Evolutionary conservation across 1,284 basidiomycete species (phyloP), one percentile per base, ranked within the genome.

Genomic region (Mycena sp.): DNA sequence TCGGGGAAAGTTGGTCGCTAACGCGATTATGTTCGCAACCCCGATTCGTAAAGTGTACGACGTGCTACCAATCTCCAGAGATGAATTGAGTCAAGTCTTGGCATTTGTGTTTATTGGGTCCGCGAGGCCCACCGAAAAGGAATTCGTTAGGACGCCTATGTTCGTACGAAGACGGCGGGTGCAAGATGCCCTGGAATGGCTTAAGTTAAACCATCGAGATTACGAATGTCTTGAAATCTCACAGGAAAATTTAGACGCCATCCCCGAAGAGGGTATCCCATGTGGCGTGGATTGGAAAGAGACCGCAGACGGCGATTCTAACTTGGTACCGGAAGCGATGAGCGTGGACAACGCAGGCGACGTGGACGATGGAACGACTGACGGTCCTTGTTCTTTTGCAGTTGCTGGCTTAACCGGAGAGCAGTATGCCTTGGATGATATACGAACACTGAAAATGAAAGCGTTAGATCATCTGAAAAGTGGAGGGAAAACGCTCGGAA

Each of bases 21-120:
- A 44, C 41, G 41, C 41, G 13, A 44, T 44, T 44, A 48, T 81
- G 65, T 86, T 85, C 67, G 13, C 25, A 5, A 30, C 59, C 16
- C 54, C 38, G 37, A 80, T 84, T 67, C 34, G 84, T 1, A 65
- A 76, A 20, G 82, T 85, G 16, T 81, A 79, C 10, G 39, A 77
- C 9, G 72, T 79, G 3, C 81, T 83, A 69, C 54, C 85, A 9
- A 77, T 65, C 55, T 44, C 41, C 6, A 44, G 13, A 13, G 13
- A 44, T 16, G 41, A 44, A 44, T 16, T 44, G 10, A 44, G 59
- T 60, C 37, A 60, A 30, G 59, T 60, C 3, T n/a, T 60, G 9
- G 59, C 37, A 2, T 39, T 60, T 22, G 59, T 60, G 14, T 60
- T 60, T 41, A 6, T 60, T 3, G 59, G 59, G 1, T 60, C 59